Evolutionary conservation across 495 filamentous ascomycete species (phyloP).

Genomic region (Lophiotrema nucula): DNA sequence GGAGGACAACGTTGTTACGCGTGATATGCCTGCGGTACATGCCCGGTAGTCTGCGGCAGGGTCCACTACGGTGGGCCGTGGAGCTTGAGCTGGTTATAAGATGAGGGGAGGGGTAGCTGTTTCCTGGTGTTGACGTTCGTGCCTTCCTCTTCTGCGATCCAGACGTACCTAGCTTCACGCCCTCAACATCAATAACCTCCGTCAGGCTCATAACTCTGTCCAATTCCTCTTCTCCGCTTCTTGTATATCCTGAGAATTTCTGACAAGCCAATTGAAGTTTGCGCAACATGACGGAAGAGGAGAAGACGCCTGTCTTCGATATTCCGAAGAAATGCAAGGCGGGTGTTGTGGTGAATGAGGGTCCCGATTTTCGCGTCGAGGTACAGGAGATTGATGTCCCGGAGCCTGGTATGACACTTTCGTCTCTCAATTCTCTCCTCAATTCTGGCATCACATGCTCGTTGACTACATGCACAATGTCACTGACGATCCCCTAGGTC

Average conservation of each 20-base stretch:
- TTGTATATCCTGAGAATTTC: too few species aligned
- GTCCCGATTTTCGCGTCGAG: slow-evolving; percentile 52
- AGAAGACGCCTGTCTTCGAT: slow-evolving; percentile 28
- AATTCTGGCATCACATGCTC: neutral
- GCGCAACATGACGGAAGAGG: slow-evolving; percentile 1
- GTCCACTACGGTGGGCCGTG: too few species aligned
- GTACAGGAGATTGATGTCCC: slow-evolving; percentile 55
- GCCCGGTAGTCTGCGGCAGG: too few species aligned
- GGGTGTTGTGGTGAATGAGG: slow-evolving; percentile 55
- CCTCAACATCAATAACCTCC: too few species aligned
- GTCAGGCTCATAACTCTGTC: too few species aligned
- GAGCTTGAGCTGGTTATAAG: too few species aligned
- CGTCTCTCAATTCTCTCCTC: neutral
- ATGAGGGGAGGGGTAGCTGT: neutral
- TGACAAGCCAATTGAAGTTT: too few species aligned
- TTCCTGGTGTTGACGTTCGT: neutral
- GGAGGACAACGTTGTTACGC: too few species aligned
- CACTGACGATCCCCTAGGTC: slow-evolving; percentile 4
- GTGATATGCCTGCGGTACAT: too few species aligned
- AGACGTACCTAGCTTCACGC: too few species aligned
- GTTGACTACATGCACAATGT: neutral
- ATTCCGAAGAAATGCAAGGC: slow-evolving; percentile 56
- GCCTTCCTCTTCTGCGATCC: neutral
- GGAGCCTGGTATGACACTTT: slow-evolving; percentile 45
- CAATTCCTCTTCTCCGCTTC: too few species aligned